Conservation (phyloP, 2,329 filamentous ascomycete species). For the Mariannaea sp. region DNA sequence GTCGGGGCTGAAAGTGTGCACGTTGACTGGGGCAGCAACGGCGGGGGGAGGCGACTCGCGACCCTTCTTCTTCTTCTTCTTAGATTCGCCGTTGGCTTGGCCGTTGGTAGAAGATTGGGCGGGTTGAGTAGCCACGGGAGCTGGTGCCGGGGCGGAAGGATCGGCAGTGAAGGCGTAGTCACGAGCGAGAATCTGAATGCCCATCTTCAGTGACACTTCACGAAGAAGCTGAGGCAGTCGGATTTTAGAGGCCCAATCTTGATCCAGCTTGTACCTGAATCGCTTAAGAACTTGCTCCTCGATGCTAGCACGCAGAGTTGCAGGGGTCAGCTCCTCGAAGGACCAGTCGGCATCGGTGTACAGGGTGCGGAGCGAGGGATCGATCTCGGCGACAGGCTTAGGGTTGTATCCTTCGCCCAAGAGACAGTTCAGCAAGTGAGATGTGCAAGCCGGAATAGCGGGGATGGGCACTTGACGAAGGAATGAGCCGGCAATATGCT, state of each 20-base stretch:
- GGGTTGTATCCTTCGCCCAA: constrained; percentile 77
- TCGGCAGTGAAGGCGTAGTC: constrained; percentile 47
- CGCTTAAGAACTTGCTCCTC: constrained; percentile 72
- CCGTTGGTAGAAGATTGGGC: constrained; percentile 46
- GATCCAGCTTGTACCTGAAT: constrained; percentile 75
- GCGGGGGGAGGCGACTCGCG: constrained; percentile 59
- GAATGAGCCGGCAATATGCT: constrained; percentile 83
- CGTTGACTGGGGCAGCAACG: constrained; percentile 47
- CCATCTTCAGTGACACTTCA: constrained; percentile 86
- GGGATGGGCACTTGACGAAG: constrained; percentile 79
- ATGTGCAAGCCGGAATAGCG: constrained; percentile 77
- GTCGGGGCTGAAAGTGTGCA: constrained; percentile 70
- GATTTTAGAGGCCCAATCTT: constrained; percentile 68
- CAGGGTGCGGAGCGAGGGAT: constrained; percentile 72
- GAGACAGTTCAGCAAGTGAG: constrained; percentile 93
- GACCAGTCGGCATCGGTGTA: constrained; percentile 83
- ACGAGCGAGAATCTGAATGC: constrained; percentile 83
- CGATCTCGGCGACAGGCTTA: constrained; percentile 78
- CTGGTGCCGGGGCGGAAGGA: constrained; percentile 40
- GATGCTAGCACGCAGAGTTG: constrained; percentile 70
- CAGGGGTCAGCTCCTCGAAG: constrained; percentile 80
- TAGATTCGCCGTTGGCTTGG: constrained; percentile 51
- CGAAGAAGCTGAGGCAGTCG: constrained; percentile 84
- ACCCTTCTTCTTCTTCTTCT: constrained; percentile 68
- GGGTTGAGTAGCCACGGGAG: constrained; percentile 34